Evolutionary conservation across 2,329 filamentous ascomycete genomes (phyloP), one percentile per base, ranked within the genome.

Genomic region (Exophiala oligosperma): DNA sequence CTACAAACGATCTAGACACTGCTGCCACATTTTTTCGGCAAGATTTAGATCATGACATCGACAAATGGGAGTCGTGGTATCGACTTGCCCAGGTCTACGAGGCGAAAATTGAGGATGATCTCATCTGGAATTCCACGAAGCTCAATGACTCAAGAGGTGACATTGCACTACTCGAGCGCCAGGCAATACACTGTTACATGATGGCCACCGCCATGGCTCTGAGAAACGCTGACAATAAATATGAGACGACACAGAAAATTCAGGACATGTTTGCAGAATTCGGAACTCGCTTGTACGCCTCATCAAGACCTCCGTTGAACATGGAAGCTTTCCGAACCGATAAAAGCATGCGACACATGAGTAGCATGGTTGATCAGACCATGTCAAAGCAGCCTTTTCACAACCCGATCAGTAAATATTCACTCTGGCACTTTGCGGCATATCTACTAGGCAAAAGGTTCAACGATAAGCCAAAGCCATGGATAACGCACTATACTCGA

Each of bases 21-120:
- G 91, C 90, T 2, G 86, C 90, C 47, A 88, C 85, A 0, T 94
- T 91, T 69, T 84, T 96, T 67, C 81, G 89, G 38, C 84, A 92
- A 64, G 91, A 96, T 70, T 74, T 96, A 1, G 91, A 96, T 65
- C 91, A 91, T 70, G 91, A 88, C 1, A 84, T 86, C 1, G 87
- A 91, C 41, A 85, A 87, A 56, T 96, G 92, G 92, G 90, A 96
- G 71, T 89, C 90, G 0, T 96, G 92, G 92, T 94, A 93, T 71
- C 84, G 91, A 11, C 81, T 96, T 24, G 92, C 88, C 0, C 91
- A 96, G 71, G 91, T 89, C 49, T 92, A 91, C 68, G 92, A 96
- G 72, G 88, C 90, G 51, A 91, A 95, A 67, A 78, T 96, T 12
- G 92, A 96, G 62, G 92, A 96, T 72, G 85, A 87, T 5, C 89